These are phyloP conservation scores for Trichoderma erinaceum DNA, from an alignment of 495 filamentous ascomycete species.

Conservation along the genomic window DNA sequence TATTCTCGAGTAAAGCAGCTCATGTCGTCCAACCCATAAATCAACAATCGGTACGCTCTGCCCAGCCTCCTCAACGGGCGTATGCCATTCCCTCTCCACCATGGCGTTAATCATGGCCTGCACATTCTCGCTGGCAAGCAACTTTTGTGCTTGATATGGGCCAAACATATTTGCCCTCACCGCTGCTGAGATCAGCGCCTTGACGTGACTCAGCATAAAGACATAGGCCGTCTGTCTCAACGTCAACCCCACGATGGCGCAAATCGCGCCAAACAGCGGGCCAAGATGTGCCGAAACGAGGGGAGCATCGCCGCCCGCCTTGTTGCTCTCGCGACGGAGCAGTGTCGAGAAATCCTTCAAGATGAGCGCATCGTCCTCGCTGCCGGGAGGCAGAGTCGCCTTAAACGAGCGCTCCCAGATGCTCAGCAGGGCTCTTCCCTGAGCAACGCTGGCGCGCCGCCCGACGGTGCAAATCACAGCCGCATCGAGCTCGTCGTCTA, in stretches of 20 bases:
- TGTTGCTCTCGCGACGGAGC: constrained; percentile 25
- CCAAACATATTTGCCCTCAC: constrained; percentile 86
- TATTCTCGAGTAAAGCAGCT: constrained; percentile 90
- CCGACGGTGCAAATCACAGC: constrained; percentile 81
- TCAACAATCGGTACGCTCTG: constrained; percentile 84
- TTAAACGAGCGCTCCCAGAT: constrained; percentile 81
- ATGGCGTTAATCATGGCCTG: constrained; percentile 55
- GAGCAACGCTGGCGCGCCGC: constrained; percentile 72
- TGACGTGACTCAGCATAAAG: constrained; percentile 81
- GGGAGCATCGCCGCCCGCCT: constrained; percentile 21
- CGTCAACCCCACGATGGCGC: constrained; percentile 54
- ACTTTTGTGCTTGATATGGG: constrained; percentile 79
- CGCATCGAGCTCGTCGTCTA: constrained; percentile 86
- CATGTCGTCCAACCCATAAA: constrained; percentile 91
- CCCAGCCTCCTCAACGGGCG: constrained; percentile 66
- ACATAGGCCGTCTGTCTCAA: constrained; percentile 68
- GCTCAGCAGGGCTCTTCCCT: constrained; percentile 75
- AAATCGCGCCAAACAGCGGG: constrained; percentile 73
- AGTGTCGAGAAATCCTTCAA: constrained; percentile 33
- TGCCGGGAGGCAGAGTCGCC: constrained; percentile 17
- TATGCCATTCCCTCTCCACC: constrained; percentile 53
- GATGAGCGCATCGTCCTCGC: constrained; percentile 17
- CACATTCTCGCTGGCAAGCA: constrained; percentile 63
- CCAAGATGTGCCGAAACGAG: constrained; percentile 61
- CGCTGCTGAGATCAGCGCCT: constrained; percentile 80